Conservation (phyloP, 2,329 filamentous ascomycete genomes). For the Stenocarpella maydis region DNA sequence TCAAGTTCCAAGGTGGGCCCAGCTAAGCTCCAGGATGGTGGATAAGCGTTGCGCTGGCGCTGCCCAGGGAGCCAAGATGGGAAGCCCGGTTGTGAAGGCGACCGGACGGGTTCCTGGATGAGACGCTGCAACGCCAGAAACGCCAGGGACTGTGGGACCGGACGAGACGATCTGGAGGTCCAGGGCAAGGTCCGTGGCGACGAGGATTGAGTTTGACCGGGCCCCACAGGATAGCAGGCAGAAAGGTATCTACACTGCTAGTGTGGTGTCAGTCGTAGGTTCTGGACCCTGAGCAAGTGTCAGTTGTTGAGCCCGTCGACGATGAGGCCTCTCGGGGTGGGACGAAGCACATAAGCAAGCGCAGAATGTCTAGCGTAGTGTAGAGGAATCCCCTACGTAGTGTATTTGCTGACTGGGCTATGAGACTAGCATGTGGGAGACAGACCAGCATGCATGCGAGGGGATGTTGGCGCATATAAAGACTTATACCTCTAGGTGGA, state of each 20-base stretch:
- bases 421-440: neutral
- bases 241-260: neutral
- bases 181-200: neutral
- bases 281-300: no score
- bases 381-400: neutral
- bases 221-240: neutral
- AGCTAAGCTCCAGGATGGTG: slow-evolving; percentile 22
- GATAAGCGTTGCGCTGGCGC: slow-evolving; percentile 23
- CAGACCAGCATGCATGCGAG: neutral
- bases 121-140: neutral
- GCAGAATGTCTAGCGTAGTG: neutral
- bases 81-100: slow-evolving; percentile 11
- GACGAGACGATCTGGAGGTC: slow-evolving; percentile 13
- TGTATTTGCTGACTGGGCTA: neutral
- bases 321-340: neutral
- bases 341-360: neutral
- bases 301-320: neutral
- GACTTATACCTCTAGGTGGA: neutral
- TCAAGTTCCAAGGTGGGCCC: slow-evolving; percentile 21
- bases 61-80: neutral
- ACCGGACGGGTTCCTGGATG: slow-evolving; percentile 12
- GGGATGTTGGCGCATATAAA: slow-evolving; percentile 18
- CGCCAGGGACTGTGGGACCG: neutral
- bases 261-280: no score
- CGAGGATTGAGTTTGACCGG: neutral